A percentile compares a stretch with the other conserved stretches of the same genome.
Conservation (phyloP, 1,284 basidiomycete genomes). For the Inonotus obliquus region DNA sequence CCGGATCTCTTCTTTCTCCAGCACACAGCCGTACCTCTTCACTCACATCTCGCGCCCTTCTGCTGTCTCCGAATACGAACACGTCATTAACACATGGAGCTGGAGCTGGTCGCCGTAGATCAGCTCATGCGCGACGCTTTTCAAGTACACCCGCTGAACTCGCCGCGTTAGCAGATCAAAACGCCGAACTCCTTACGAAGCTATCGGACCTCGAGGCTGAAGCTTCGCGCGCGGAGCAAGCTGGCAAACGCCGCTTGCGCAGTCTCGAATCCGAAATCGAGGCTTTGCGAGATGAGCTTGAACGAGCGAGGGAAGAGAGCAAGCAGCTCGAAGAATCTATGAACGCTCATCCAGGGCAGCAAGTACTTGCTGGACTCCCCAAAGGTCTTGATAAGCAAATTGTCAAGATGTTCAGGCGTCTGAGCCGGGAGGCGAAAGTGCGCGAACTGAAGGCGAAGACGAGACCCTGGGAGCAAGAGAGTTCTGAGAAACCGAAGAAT, state of each 20-base stretch:
- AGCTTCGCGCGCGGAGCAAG: conserved; percentile 57
- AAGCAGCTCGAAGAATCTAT: conserved; percentile 65
- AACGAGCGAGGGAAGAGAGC: conserved; percentile 62
- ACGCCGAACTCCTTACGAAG: conserved; percentile 70
- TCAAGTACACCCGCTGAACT: conserved; percentile 69
- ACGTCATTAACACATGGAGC: conserved; percentile 19
- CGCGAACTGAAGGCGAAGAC: conserved; percentile 32
- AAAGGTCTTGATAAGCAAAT: conserved; percentile 11
- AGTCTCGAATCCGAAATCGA: conserved; percentile 75
- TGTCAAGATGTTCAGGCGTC: conserved; percentile 12
- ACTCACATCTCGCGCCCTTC: conserved; percentile 18
- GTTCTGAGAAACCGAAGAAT: conserved; percentile 13
- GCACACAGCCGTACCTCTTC: conserved; percentile 21
- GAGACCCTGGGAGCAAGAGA: conserved; percentile 34
- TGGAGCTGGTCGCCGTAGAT: conserved; percentile 24
- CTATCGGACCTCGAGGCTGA: conserved; percentile 72
- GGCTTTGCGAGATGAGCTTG: conserved; percentile 64
- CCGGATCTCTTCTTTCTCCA: conserved; percentile 21
- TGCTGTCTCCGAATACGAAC: conserved; percentile 14
- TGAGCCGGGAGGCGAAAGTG: conserved; percentile 16
- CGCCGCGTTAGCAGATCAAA: conserved; percentile 70
- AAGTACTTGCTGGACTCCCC: conserved; percentile 4
- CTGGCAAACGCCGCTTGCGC: conserved; percentile 62
- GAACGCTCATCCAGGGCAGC: conserved; percentile 28
- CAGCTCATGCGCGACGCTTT: conserved; percentile 45